A percentile compares a stretch with the other conserved stretches of the same genome.
Evolutionary conservation across 2,329 filamentous ascomycete species (phyloP).

Genomic region (Samsoniella hepiali): DNA sequence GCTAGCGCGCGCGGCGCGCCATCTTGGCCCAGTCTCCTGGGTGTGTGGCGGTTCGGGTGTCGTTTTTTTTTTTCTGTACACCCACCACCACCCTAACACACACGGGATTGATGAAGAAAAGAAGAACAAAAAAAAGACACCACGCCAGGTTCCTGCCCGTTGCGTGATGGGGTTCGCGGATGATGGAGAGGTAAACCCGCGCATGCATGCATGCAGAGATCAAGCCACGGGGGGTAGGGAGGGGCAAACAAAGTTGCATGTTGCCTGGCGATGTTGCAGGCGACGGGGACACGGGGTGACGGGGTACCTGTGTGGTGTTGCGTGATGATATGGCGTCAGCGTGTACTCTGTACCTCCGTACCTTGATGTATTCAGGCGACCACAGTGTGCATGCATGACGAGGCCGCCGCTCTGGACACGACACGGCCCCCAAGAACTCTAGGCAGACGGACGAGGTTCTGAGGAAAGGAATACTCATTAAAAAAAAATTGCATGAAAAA

Average conservation of each 20-base stretch:
- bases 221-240: slow-evolving; percentile 7
- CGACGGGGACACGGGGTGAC: too few relatives aligned
- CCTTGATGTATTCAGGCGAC: not conserved
- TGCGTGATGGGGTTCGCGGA: not conserved
- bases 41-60: too few relatives aligned
- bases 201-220: slow-evolving; percentile 10
- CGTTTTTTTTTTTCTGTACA: too few relatives aligned
- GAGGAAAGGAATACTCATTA: too few relatives aligned
- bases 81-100: too few relatives aligned
- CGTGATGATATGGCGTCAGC: not conserved
- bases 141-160: not conserved
- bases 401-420: not conserved
- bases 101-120: not conserved
- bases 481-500: not conserved
- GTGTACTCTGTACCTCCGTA: not conserved
- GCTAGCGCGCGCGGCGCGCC: too few relatives aligned
- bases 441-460: not conserved
- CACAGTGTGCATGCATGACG: not conserved
- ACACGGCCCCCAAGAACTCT: slow-evolving; percentile 1
- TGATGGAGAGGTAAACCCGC: not conserved
- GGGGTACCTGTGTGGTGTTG: not conserved
- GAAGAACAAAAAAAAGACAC: too few relatives aligned
- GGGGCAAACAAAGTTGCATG: not conserved
- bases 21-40: too few relatives aligned
- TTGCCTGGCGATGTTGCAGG: too few relatives aligned